Percentiles rank a stretch among this genome's conserved stretches.
Evolutionary conservation across 2,329 filamentous ascomycete species (phyloP).

Genomic region (Lachnellula arida): DNA sequence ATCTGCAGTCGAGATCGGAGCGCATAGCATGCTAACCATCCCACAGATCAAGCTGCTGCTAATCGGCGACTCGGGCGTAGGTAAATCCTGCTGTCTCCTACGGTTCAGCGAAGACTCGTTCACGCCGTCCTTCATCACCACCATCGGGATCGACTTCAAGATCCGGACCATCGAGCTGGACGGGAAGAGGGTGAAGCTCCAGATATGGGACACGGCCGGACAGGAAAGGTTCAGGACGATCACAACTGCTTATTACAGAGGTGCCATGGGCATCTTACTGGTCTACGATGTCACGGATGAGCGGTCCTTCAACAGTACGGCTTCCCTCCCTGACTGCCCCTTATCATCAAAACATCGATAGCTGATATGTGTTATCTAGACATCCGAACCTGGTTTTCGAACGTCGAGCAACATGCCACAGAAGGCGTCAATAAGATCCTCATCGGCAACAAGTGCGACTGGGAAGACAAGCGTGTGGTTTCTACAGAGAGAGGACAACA

Average conservation of each 20-base stretch:
- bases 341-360: not conserved
- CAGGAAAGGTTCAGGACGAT: slow-evolving; percentile 99
- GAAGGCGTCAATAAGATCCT: slow-evolving; percentile 99
- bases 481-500: slow-evolving; percentile 90
- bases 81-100: slow-evolving; percentile 97
- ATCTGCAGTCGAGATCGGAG: not conserved
- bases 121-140: slow-evolving; percentile 99
- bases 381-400: slow-evolving; percentile 99
- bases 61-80: slow-evolving; percentile 99
- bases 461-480: slow-evolving; percentile 97
- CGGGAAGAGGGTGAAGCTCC: slow-evolving; percentile 96
- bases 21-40: slow-evolving; percentile 12
- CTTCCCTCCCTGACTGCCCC: not conserved
- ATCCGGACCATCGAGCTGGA: slow-evolving; percentile 98
- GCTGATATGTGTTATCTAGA: slow-evolving; percentile 49
- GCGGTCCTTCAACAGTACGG: slow-evolving; percentile 94
- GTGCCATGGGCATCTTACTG: slow-evolving; percentile 95
- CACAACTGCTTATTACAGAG: slow-evolving; percentile 97
- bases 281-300: slow-evolving; percentile 99
- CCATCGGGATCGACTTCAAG: slow-evolving; percentile 99
- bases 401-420: slow-evolving; percentile 98
- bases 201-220: slow-evolving; percentile 99
- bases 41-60: slow-evolving; percentile 85
- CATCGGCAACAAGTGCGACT: slow-evolving; percentile 99
- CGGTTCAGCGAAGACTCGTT: slow-evolving; percentile 99